These are phyloP conservation scores for Boletus barrowsii DNA, from an alignment of 768 basidiomycete species.

Conservation along the genomic window DNA sequence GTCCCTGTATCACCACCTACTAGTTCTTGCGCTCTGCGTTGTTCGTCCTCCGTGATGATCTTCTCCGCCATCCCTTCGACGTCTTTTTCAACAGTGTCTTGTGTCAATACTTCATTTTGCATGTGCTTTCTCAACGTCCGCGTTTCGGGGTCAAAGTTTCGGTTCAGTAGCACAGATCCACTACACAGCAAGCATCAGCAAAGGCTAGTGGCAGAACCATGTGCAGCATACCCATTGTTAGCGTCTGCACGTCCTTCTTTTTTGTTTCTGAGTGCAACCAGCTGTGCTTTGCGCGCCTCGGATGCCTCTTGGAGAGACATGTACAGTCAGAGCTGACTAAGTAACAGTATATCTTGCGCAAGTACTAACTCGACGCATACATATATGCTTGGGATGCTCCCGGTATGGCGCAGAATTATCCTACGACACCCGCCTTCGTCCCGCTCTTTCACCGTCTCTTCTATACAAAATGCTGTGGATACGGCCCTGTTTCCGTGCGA, in stretches of 20 bases:
- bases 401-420: constrained; percentile 29
- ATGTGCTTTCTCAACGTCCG: constrained; percentile 70
- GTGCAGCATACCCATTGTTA: constrained; percentile 39
- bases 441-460: constrained; percentile 33
- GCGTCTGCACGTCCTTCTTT: constrained; percentile 57
- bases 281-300: constrained; percentile 77
- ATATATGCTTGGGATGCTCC: constrained; percentile 20
- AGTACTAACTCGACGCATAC: too few species aligned
- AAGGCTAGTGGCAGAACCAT: not conserved
- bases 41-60: constrained; percentile 86
- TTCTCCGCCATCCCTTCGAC: constrained; percentile 80
- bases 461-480: constrained; percentile 34
- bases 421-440: not conserved
- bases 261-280: constrained; percentile 70
- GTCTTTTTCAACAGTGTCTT: constrained; percentile 86
- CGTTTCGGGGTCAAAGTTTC: constrained; percentile 91
- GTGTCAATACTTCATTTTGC: constrained; percentile 51
- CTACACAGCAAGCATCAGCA: constrained; percentile 24
- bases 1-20: constrained; percentile 44
- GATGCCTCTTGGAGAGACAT: constrained; percentile 76
- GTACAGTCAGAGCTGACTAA: constrained; percentile 30
- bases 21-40: constrained; percentile 80
- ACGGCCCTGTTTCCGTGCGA: constrained; percentile 70
- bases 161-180: constrained; percentile 56
- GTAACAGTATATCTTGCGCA: constrained; percentile 6